Base-by-base conservation (phyloP, 441 rosid species). In the Macaranga tanarius region DNA sequence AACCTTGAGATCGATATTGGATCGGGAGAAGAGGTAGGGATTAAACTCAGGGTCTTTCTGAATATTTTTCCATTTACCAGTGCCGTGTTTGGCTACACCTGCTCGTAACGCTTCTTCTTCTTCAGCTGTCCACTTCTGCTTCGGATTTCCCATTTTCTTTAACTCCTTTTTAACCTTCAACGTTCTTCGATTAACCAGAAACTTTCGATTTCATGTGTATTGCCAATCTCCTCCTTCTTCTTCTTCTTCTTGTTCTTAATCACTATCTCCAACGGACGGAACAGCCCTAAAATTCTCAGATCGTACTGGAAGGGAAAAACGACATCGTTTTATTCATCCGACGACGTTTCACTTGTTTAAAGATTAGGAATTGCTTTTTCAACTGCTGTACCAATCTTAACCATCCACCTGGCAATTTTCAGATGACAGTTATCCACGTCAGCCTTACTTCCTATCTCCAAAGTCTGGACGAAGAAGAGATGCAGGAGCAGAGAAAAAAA, bases 1-100 rank as follows among this genome's bases (percentile, higher is more conserved):
- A 51, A 86, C 94, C 90, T 87, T 89, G 79, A 89, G 92, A 78
- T 89, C 89, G 83, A 87, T 87, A 70, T 89, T 87, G 76, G 92
- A 82, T 75, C 90, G 91, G 55, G 86, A 77, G 70, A 57, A 81
- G 71, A 89, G 86, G 75, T 63, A 77, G 31, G 84, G 87, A 77
- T 83, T 82, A 70, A 89, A 89, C 81, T 89, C 92, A 16, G 90
- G 92, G 61, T 89, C 88, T 57, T 83, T 84, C 75, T 83, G 94
- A 52, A 89, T 89, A 76, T 81, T 86, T 74, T 87, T 89, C 94
- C 94, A 89, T 71, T 87, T 87, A 17, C 92, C 91, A 4, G 85
- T 79, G 23, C 92, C 92, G 71, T 89, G 90, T 79, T 86, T 89
- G 62, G 83, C 86, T 5, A 89, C 80, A 48, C 93, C 94, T 16